Evolutionary conservation across 73 alveolate genomes (phyloP).

Genomic region (Durusdinium trenchii): DNA sequence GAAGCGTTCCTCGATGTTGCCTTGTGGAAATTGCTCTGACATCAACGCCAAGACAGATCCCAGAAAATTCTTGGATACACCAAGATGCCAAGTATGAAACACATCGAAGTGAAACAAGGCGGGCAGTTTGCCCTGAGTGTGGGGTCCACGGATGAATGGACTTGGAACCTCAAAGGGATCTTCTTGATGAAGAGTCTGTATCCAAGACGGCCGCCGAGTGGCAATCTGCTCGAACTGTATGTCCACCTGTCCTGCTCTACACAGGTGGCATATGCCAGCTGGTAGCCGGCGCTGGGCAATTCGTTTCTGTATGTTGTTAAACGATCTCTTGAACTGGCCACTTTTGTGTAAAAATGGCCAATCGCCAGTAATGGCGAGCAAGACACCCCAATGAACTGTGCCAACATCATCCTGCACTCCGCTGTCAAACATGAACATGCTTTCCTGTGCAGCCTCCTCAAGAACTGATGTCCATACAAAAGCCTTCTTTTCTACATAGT

Average conservation of each 20-base stretch:
- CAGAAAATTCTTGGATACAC: background rate
- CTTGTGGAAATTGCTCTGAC: background rate
- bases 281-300: background rate
- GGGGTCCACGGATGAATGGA: background rate
- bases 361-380: constrained; percentile 21
- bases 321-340: background rate
- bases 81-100: constrained; percentile 1
- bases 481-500: background rate
- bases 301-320: constrained; percentile 7
- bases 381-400: background rate
- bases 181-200: background rate
- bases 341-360: constrained; percentile 15
- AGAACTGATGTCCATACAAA: background rate
- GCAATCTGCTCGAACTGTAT: constrained; percentile 33
- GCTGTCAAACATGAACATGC: background rate
- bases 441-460: background rate
- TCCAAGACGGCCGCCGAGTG: background rate
- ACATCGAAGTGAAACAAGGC: background rate
- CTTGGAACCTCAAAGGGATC: background rate
- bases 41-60: background rate
- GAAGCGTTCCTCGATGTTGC: background rate
- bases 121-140: background rate
- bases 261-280: constrained; percentile 48
- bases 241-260: constrained; percentile 29
- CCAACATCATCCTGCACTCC: background rate